These are phyloP conservation scores for Wickerhamiella musiphila DNA, from an alignment of 805 yeast species.

Conservation along the genomic window DNA sequence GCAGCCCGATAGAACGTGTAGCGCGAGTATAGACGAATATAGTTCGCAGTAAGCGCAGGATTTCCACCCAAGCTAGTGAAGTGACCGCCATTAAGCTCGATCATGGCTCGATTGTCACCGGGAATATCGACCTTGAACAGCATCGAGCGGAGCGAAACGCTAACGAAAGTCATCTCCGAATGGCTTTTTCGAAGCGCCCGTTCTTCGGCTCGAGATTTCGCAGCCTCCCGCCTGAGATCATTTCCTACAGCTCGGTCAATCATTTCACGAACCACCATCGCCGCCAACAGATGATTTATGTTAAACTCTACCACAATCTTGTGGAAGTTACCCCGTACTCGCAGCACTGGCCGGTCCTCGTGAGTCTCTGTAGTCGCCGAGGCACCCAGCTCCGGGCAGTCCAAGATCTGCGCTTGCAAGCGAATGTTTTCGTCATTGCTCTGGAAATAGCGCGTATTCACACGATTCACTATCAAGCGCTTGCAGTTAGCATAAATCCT, in stretches of 20 bases:
- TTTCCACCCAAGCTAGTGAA: conserved; percentile 16
- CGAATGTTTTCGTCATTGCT: conserved; percentile 4
- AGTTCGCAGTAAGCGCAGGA: conserved; percentile 22
- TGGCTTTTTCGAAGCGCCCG: conserved; percentile 2
- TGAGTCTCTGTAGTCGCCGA: conserved; percentile 4
- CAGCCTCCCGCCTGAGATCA: conserved; percentile 2
- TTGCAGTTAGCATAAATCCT: conserved; percentile 3
- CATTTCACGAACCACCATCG: conserved; percentile 14
- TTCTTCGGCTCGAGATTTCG: not conserved
- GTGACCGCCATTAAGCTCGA: conserved; percentile 27
- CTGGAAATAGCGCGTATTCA: conserved; percentile 5
- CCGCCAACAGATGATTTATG: conserved; percentile 15
- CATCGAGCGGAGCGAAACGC: conserved; percentile 14
- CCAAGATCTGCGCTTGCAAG: conserved; percentile 3
- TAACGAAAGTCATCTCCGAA: conserved; percentile 6
- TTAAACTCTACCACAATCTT: conserved; percentile 9
- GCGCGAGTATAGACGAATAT: conserved; percentile 29
- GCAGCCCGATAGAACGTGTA: conserved; percentile 29
- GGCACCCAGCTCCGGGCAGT: conserved; percentile 7
- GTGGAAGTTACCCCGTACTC: conserved; percentile 7
- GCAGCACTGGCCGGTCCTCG: not conserved
- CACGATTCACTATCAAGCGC: conserved; percentile 8
- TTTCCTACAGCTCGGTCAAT: conserved; percentile 11
- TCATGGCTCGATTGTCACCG: conserved; percentile 28
- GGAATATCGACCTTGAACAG: conserved; percentile 29